These are phyloP conservation scores for Umbilicaria muhlenbergii DNA, from an alignment of 495 filamentous ascomycete species.

Conservation along the genomic window DNA sequence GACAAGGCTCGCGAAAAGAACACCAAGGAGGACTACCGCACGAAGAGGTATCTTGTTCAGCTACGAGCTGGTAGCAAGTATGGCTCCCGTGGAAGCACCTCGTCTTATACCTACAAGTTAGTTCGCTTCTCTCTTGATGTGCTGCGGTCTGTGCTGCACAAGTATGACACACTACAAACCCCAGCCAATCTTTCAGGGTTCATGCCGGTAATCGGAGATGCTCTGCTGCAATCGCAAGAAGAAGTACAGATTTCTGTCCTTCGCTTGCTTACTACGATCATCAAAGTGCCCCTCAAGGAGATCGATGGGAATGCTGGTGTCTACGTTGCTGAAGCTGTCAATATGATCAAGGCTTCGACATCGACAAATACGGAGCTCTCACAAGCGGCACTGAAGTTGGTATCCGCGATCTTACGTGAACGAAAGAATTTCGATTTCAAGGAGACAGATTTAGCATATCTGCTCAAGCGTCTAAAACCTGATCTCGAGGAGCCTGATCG, in stretches of 20 bases:
- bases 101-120: conserved; percentile 69
- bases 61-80: conserved; percentile 55
- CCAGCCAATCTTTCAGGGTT: conserved; percentile 67
- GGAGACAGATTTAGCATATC: conserved; percentile 66
- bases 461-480: conserved; percentile 70
- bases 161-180: conserved; percentile 64
- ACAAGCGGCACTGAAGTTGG: conserved; percentile 74
- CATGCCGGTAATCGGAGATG: conserved; percentile 75
- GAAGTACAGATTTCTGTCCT: conserved; percentile 79
- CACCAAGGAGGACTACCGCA: conserved; percentile 37
- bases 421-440: conserved; percentile 56
- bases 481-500: conserved; percentile 86
- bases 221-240: conserved; percentile 65
- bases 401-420: conserved; percentile 73
- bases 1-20: conserved; percentile 24
- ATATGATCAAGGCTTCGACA: conserved; percentile 57
- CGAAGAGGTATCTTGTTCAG: conserved; percentile 61
- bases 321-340: conserved; percentile 71
- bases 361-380: conserved; percentile 67
- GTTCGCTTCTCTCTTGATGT: conserved; percentile 76
- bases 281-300: conserved; percentile 62
- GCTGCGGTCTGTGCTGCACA: conserved; percentile 62
- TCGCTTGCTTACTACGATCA: conserved; percentile 66
- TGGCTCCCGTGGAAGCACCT: conserved; percentile 45
- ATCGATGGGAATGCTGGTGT: conserved; percentile 54